Evolutionary conservation across 169 alveolate genomes (phyloP), one percentile per base, ranked within the genome.

Genomic region (Blepharisma undulans): DNA sequence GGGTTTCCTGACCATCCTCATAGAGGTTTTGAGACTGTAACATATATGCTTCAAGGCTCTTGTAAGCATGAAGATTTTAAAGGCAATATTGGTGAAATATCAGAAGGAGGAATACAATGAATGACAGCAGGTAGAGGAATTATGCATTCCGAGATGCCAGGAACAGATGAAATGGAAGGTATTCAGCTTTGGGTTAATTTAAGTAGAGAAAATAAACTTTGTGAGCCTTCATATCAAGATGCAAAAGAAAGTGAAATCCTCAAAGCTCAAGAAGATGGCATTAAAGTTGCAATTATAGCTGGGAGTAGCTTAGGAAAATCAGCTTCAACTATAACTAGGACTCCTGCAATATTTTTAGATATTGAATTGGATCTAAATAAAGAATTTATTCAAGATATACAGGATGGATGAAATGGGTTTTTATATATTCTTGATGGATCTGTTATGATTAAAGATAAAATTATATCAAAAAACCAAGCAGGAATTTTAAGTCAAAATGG

Each of bases 51-150:
- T n/a, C 34, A 76, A 22, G 98, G 98, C 18, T 76, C 76, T 1
- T 72, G 92, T 36, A 80, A 48, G n/a, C 97, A 95, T 90, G 98
- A 95, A 90, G 98, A 95, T 90, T 92, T 91, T 85, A 92, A 90
- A 89, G 96, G 94, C 36, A 87, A 88, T 33, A n/a, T 77, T 48
- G 98, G 96, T 19, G 91, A 29, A 14, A 81, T 96, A 14, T 91
- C 85, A 33, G 94, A 93, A 14, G 98, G 98, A 27, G 98, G 94
- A 79, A 88, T 95, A 5, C 88, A 96, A 80, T 96, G 98, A 97
- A 96, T 96, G 97, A 96, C 97, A 14, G 98, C 98, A 36, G 98
- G 98, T 18, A 93, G 89, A 84, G 98, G 98, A 33, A 95, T 96
- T 4, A 90, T 93, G 59, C 98, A 96, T 88, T 86, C 97, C 21